Evolutionary conservation across 2,329 filamentous ascomycete genomes (phyloP).

Genomic region (Capronia coronata): DNA sequence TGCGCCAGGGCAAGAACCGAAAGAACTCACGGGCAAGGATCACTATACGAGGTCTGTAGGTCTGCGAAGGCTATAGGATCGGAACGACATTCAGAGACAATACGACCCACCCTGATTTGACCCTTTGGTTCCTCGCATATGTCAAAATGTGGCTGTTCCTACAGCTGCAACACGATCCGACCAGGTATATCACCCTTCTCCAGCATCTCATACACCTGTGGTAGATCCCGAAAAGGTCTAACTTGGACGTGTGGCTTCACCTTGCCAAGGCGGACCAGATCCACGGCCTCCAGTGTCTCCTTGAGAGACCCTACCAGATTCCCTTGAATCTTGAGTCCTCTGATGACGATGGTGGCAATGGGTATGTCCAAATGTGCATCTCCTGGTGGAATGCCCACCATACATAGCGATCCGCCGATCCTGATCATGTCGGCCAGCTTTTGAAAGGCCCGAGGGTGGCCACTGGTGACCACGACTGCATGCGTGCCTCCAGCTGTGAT

Average conservation of each 20-base stretch:
- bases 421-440: constrained; percentile 39
- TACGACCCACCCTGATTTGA: neutral
- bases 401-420: constrained; percentile 40
- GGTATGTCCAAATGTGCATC: constrained; percentile 37
- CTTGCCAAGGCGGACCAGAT: constrained; percentile 38
- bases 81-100: neutral
- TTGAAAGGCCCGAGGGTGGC: constrained; percentile 37
- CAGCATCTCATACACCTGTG: constrained; percentile 41
- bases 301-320: constrained; percentile 42
- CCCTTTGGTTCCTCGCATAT: neutral
- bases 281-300: constrained; percentile 44
- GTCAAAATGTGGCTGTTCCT: constrained; percentile 1
- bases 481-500: constrained; percentile 35
- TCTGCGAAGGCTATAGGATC: neutral
- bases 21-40: neutral
- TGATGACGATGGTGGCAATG: constrained; percentile 43
- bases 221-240: constrained; percentile 39
- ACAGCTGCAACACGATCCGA: constrained; percentile 37
- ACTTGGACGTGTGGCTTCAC: constrained; percentile 41
- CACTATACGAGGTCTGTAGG: neutral
- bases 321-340: constrained; percentile 39
- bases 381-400: constrained; percentile 41
- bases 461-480: constrained; percentile 40
- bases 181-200: constrained; percentile 42
- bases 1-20: too few species aligned